Conservation (phyloP, 331 rosid species). For the Arachis monticola region DNA sequence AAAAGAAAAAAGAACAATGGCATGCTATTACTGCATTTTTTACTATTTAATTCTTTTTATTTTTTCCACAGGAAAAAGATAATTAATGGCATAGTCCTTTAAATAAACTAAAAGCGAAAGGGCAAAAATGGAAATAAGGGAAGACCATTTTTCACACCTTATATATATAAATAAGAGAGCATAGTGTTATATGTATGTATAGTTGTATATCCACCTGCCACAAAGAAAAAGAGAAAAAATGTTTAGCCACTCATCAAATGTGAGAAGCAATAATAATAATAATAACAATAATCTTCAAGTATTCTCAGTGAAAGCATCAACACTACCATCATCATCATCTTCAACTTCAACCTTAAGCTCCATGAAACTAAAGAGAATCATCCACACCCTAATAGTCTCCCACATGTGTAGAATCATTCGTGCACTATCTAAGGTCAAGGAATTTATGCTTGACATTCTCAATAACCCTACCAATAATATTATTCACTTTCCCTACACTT, state of each 20-base stretch:
- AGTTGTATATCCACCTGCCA: neutral
- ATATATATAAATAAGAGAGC: neutral
- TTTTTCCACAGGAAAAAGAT: constrained; percentile 42
- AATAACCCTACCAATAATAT: constrained; percentile 39
- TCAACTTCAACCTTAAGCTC: constrained; percentile 53
- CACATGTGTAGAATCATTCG: constrained; percentile 65
- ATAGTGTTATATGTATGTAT: neutral
- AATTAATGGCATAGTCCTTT: constrained; percentile 48
- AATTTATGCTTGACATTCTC: constrained; percentile 49
- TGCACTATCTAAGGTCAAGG: constrained; percentile 62
- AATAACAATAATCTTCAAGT: constrained; percentile 30
- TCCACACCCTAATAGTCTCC: constrained; percentile 67
- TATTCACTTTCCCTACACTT: constrained; percentile 15
- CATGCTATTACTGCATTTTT: neutral
- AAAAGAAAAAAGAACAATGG: constrained; percentile 37
- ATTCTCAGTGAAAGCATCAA: constrained; percentile 55
- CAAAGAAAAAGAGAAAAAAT: constrained; percentile 38
- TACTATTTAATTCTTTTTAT: constrained; percentile 28
- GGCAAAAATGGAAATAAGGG: constrained; percentile 54
- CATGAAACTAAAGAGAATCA: constrained; percentile 65
- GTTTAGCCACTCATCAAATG: constrained; percentile 56
- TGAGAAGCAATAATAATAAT: constrained; percentile 29
- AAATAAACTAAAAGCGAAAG: constrained; percentile 54
- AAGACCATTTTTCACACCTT: constrained; percentile 34
- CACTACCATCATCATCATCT: constrained; percentile 41